These are phyloP conservation scores for Candida boidinii DNA, from an alignment of 805 yeast species.

Conservation along the genomic window DNA sequence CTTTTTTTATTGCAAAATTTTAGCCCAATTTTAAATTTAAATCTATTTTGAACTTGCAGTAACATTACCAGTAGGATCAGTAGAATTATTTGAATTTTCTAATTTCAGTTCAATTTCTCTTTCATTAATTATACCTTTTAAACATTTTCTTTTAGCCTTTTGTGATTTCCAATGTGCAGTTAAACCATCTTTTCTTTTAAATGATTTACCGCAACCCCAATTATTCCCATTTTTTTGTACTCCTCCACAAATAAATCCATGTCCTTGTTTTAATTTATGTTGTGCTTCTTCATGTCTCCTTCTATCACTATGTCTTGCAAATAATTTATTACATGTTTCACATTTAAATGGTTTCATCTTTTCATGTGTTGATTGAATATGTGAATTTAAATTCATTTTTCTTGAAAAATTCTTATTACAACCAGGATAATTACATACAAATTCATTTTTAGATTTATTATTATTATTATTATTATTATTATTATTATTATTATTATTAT, in stretches of 20 bases:
- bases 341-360: slow-evolving; percentile 25
- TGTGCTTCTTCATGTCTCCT: slow-evolving; percentile 26
- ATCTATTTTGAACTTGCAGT: too few relatives aligned
- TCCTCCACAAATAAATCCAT: slow-evolving; percentile 22
- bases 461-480: neutral
- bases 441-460: slow-evolving; percentile 8
- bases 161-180: slow-evolving; percentile 28
- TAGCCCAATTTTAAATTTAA: too few relatives aligned
- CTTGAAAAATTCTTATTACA: slow-evolving; percentile 24
- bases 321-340: slow-evolving; percentile 17
- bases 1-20: too few relatives aligned
- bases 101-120: slow-evolving; percentile 1
- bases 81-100: too few relatives aligned
- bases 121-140: slow-evolving; percentile 6
- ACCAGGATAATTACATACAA: slow-evolving; percentile 17
- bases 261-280: slow-evolving; percentile 12
- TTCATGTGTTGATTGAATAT: slow-evolving; percentile 24
- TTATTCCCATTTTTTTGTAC: slow-evolving; percentile 16
- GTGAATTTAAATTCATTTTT: slow-evolving; percentile 25
- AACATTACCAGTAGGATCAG: too few relatives aligned
- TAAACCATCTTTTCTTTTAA: slow-evolving; percentile 26
- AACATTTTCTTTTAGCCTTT: slow-evolving; percentile 25
- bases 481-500: neutral
- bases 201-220: slow-evolving; percentile 29
- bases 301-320: slow-evolving; percentile 27